Percentiles rank a stretch among this genome's conserved stretches.
These are phyloP conservation scores for Silene latifolia DNA, from an alignment of 148 eudicot species.

Conservation along the genomic window DNA sequence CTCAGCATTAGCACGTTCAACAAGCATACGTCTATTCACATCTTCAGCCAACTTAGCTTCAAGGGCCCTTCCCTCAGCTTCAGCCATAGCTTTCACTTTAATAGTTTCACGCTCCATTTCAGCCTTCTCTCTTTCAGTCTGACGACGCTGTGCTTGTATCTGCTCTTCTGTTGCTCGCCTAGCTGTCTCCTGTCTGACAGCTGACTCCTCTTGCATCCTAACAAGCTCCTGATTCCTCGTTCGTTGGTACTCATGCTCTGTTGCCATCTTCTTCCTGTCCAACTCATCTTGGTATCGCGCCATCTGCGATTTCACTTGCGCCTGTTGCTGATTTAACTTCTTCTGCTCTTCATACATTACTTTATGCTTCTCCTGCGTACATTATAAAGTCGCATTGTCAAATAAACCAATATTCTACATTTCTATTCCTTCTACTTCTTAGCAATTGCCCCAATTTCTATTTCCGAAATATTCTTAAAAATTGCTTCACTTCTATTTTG, in stretches of 20 bases:
- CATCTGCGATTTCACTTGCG: constrained; percentile 77
- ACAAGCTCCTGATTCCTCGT: constrained; percentile 87
- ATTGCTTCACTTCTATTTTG: too few species aligned
- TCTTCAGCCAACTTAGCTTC: constrained; percentile 89
- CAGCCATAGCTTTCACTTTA: constrained; percentile 80
- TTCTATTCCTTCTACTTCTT: background rate
- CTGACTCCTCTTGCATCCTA: constrained; percentile 78
- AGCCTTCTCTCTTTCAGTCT: constrained; percentile 93
- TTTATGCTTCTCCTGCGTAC: constrained; percentile 72
- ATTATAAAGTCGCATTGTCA: background rate
- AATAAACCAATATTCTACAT: background rate
- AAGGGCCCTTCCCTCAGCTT: constrained; percentile 91
- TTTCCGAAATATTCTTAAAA: background rate
- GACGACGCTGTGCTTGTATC: constrained; percentile 88
- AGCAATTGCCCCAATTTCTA: background rate
- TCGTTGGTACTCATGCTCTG: constrained; percentile 78
- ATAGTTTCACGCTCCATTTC: constrained; percentile 93
- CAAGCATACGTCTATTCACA: constrained; percentile 68
- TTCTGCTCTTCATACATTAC: constrained; percentile 85
- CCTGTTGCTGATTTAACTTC: constrained; percentile 71
- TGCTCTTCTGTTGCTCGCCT: constrained; percentile 90
- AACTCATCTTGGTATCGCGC: constrained; percentile 86
- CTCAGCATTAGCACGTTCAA: constrained; percentile 77
- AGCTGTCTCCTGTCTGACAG: constrained; percentile 67
- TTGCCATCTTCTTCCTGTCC: constrained; percentile 80